Evolutionary conservation across 2,329 filamentous ascomycete genomes (phyloP), one percentile per base, ranked within the genome.

Genomic region (Venturia nashicola): DNA sequence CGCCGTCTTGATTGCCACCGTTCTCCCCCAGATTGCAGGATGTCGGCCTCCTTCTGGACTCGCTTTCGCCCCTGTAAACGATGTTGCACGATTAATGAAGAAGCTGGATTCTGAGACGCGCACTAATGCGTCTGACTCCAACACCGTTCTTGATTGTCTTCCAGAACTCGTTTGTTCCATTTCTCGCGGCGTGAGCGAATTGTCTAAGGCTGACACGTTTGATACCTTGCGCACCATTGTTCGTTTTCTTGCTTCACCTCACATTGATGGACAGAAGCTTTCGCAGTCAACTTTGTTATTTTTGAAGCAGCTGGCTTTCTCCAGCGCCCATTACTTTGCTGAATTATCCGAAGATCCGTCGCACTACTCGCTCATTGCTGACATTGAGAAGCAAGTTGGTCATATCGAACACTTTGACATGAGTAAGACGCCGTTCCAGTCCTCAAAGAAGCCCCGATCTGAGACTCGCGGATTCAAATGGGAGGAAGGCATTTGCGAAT

Each of bases 401-500:
- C n/a, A 46, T 5, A 8, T 34, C 14, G 18, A 43, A 12, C 62
- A 60, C 39, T 43, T 36, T 39, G 36, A 43, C 23, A 20, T 40
- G 34, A 57, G 61, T 14, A 42, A 46, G 23, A 60, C 62, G 12
- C 62, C 62, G 9, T 60, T 61, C 55, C 36, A 23, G 5, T 42
- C 62, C 18, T 55, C 54, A 32, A 54, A 7, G 16, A 60, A 44
- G 36, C 14, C 23, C 7, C 39, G 18, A 39, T 39, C 36, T 18
- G 48, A 12, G 11, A 20, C 36, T 23, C 44, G 59, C 62, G 62
- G 55, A 4, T 61, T 64, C 20, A 43, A 39, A 42, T 64, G 62
- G 62, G 62, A 64, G 27, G 62, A 64, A 39, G 55, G 62, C 18
- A 64, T 64, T 46, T 54, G 62, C 42, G 62, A 64, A 48, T 64